Evolutionary conservation across 257 asterid genomes (phyloP).

Genomic region (Primulina tabacum): DNA sequence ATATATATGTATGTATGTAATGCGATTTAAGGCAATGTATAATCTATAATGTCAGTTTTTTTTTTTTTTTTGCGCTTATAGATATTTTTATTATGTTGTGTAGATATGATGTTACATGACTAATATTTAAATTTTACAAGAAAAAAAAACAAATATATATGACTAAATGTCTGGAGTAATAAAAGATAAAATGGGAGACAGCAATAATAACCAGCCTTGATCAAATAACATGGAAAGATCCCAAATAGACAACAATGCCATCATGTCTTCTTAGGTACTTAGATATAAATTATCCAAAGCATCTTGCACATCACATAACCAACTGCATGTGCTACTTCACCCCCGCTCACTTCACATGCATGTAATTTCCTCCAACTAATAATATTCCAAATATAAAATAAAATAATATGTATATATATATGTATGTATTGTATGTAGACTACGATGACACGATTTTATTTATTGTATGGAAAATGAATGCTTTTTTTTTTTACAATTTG

Average conservation of each 20-base stretch:
- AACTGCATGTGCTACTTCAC: slow-evolving; percentile 60
- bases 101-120: too few relatives aligned
- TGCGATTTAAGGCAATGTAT: too few relatives aligned
- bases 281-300: slow-evolving; percentile 44
- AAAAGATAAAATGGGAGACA: slow-evolving; percentile 29
- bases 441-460: not conserved
- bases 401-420: not conserved
- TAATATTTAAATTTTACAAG: too few relatives aligned
- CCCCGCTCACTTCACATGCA: slow-evolving; percentile 65
- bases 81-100: too few relatives aligned
- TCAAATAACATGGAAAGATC: slow-evolving; percentile 91
- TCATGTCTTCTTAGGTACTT: slow-evolving; percentile 32
- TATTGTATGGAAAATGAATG: too few relatives aligned
- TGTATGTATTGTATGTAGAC: too few relatives aligned
- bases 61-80: too few relatives aligned
- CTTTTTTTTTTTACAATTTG: not conserved
- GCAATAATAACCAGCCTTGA: slow-evolving; percentile 49
- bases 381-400: not conserved
- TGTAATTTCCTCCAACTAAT: slow-evolving; percentile 12
- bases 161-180: not conserved
- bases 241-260: slow-evolving; percentile 59
- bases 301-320: slow-evolving; percentile 37
- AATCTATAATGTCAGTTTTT: too few relatives aligned
- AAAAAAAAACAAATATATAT: too few relatives aligned
- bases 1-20: too few relatives aligned